Evolutionary conservation across 768 basidiomycete genomes (phyloP), one percentile per base, ranked within the genome.

Genomic region (Leucosporidium creatinivorum): DNA sequence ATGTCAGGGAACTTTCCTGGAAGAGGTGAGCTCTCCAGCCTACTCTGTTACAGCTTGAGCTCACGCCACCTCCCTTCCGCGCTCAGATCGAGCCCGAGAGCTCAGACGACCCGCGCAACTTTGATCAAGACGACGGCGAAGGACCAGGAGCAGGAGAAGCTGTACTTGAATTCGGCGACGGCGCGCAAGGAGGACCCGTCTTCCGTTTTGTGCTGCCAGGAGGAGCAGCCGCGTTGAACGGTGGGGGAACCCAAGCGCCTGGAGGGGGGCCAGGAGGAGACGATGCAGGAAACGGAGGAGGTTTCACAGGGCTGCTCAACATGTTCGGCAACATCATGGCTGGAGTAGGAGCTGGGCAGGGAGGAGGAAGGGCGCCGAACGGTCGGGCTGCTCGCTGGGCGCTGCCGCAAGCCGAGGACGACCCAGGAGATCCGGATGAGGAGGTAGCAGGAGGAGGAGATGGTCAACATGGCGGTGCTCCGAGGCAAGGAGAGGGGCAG

Each of bases 41-140:
- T 44, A 13, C 39, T 44, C 54, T 26, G 23, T 5, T 44, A 44
- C 26, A 18, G 19, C 33, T 19, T 33, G 23, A 15, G 18, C 58
- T 58, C 66, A 25, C 62, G 28, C 36, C 56, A 1, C 39, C 39
- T 44, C 13, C 8, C 39, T 44, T 15, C 10, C 39, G 33, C 33
- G 39, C 39, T 44, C 57, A 26, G 65, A 66, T 54, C 59, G 65
- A 44, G n/a, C 25, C 9, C 13, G 60, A n/a, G 39, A 44, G 39
- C 25, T n/a, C 17, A 15, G 69, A 70, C 56, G 69, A 70, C 48
- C 69, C 69, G 19, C 58, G 69, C 55, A 61, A 64, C 48, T 70
- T 70, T 44, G 69, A 70, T 44, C 66, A 65, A n/a, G 66, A 61
- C 15, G 39, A 44, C 15, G 39, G 39, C 15, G 39, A 44, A 44